Evolutionary conservation across 2,329 filamentous ascomycete species (phyloP), one percentile per base, ranked within the genome.

Genomic region (Trichoderma simmonsii): DNA sequence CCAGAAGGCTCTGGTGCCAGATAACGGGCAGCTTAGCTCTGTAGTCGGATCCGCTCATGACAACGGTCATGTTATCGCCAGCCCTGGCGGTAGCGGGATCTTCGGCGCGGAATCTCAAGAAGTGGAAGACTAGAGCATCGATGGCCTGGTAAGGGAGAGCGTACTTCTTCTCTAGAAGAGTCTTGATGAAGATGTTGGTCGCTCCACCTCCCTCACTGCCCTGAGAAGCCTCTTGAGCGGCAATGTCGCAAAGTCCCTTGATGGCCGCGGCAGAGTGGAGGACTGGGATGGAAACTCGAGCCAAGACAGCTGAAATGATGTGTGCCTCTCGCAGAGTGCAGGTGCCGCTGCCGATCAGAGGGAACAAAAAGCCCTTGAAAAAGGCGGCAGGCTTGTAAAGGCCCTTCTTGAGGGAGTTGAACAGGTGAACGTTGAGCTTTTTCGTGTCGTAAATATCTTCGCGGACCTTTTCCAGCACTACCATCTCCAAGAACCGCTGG

Each of bases 291-390:
- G 92, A 94, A 21, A 98, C 91, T 72, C 95, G 88, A 6, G 92
- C 89, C 61, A 99, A 87, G 2, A 97, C 95, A 9, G 92, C 94
- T 4, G 92, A 93, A 56, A 99, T 89, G 76, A 99, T 98, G 76
- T 94, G 91, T 6, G 96, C 96, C 82, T 99, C 96, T 65, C 95
- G 90, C 65, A 98, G 84, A 0, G 95, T 97, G 83, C 95, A 98
- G n/a, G 91, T 94, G 32, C 94, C 93, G 65, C 91, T 92, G 9
- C 89, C 89, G 11, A 97, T 91, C 21, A 99, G 88, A 0, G 96
- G 96, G 79, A 98, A 98, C 18, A 99, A 86, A 76, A 99, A 90
- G 4, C 95, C 96, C 81, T 98, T 97, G 88, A 99, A 99, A 83
- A 97, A 99, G 21, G 95, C 94, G 0, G 93, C 92, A 7, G 96